Percentiles rank a stretch among this genome's conserved stretches.
phyloP scores from a whole-genome alignment of 1,139 yeast genomes.

The Candida gigantensis region DNA sequence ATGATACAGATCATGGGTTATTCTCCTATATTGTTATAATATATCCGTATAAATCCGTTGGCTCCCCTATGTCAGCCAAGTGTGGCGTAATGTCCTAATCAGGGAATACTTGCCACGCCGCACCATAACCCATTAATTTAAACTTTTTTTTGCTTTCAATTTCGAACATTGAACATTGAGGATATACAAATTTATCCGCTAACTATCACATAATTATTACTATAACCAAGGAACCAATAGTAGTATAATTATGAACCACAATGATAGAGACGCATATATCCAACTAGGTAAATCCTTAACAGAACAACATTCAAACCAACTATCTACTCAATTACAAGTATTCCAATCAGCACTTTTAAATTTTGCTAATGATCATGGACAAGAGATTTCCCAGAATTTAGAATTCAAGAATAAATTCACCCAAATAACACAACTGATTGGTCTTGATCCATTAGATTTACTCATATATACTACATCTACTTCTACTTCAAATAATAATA shows the following conservation, averaged over 20 bases:
- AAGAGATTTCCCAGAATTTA: constrained; percentile 62
- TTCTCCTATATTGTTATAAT: too few species aligned
- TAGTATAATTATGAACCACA: constrained; percentile 2
- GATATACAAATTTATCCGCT: not conserved
- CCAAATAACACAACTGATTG: constrained; percentile 73
- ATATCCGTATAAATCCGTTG: too few species aligned
- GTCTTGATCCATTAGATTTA: constrained; percentile 77
- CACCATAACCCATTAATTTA: too few species aligned
- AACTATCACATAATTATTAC: not conserved
- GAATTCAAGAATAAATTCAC: constrained; percentile 72
- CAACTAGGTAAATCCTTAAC: constrained; percentile 27
- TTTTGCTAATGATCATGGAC: constrained; percentile 63
- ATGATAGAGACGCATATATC: constrained; percentile 31
- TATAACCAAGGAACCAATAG: too few species aligned
- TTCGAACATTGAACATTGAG: too few species aligned
- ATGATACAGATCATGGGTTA: too few species aligned
- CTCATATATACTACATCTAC: constrained; percentile 25
- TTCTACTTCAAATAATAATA: constrained; percentile 6
- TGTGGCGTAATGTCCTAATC: too few species aligned
- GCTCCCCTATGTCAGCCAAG: too few species aligned
- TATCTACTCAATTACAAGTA: constrained; percentile 59
- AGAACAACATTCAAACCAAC: constrained; percentile 49
- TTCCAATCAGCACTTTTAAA: constrained; percentile 61
- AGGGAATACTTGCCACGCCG: too few species aligned
- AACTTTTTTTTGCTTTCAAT: too few species aligned